phyloP scores from a whole-genome alignment of 2,329 filamentous ascomycete genomes.

The Sporothrix variecibatus region DNA sequence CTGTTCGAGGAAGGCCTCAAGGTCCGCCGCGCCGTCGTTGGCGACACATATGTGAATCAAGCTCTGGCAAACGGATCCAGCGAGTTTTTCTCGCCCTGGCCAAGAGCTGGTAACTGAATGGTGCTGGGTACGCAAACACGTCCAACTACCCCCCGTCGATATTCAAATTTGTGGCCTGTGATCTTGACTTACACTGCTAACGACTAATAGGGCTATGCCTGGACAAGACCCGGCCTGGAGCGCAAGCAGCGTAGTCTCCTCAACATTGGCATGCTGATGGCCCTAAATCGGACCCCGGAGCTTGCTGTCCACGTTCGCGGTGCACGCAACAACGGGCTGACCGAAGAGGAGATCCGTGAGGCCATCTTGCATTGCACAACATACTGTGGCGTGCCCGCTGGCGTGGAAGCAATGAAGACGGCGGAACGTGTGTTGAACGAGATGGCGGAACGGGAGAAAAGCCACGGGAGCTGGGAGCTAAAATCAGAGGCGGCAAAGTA shows the following conservation, averaged over 20 bases:
- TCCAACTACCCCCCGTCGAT: too few species aligned
- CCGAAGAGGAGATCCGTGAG: conserved; percentile 64
- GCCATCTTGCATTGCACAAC: conserved; percentile 51
- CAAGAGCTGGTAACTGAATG: conserved; percentile 66
- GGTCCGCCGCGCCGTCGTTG: conserved; percentile 61
- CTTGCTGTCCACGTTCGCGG: conserved; percentile 63
- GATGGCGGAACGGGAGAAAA: conserved; percentile 38
- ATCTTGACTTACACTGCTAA: not conserved
- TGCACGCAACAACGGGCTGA: conserved; percentile 63
- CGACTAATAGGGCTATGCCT: conserved; percentile 52
- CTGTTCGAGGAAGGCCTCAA: conserved; percentile 63
- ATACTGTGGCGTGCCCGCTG: conserved; percentile 48
- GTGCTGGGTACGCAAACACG: conserved; percentile 61
- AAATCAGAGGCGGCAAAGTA: conserved; percentile 25
- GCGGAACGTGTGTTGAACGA: conserved; percentile 39
- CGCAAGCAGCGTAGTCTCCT: conserved; percentile 62
- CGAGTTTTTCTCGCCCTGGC: conserved; percentile 61
- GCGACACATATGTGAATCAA: conserved; percentile 61
- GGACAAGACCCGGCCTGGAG: conserved; percentile 63
- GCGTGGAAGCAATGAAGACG: conserved; percentile 44
- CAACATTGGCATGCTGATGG: conserved; percentile 63
- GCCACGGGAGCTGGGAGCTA: conserved; percentile 36
- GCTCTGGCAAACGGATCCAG: conserved; percentile 57
- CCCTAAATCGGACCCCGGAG: conserved; percentile 60
- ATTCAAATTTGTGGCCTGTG: too few species aligned